A percentile compares a stretch with the other conserved stretches of the same genome.
phyloP scores from a whole-genome alignment of 352 stramenopile genomes.

The Phytophthora sp. region DNA sequence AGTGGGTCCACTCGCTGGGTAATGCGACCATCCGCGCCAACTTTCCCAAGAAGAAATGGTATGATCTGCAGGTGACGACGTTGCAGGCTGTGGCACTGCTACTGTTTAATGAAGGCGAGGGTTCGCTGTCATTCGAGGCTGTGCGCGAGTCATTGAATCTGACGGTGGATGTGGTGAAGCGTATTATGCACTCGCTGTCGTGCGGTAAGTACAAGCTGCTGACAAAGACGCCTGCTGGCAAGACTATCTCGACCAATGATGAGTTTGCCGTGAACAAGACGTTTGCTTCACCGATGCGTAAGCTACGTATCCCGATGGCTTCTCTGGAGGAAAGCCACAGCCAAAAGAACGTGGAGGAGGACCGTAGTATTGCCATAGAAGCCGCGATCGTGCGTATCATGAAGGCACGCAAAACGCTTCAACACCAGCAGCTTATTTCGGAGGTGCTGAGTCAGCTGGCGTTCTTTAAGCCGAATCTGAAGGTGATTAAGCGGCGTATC shows the following conservation, averaged over 20 bases:
- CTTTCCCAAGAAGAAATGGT: slow-evolving; percentile 92
- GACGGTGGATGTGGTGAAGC: slow-evolving; percentile 96
- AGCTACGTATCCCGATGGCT: slow-evolving; percentile 99
- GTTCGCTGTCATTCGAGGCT: slow-evolving; percentile 89
- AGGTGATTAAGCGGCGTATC: slow-evolving; percentile 98
- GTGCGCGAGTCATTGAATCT: slow-evolving; percentile 94
- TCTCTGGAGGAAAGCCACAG: slow-evolving; percentile 98
- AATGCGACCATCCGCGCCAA: slow-evolving; percentile 92
- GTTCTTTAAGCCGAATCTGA: slow-evolving; percentile 98
- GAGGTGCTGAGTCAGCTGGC: slow-evolving; percentile 97
- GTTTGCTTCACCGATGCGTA: slow-evolving; percentile 96
- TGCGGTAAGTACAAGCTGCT: slow-evolving; percentile 99
- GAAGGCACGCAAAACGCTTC: slow-evolving; percentile 98
- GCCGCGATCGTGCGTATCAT: slow-evolving; percentile 99
- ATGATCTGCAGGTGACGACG: slow-evolving; percentile 98
- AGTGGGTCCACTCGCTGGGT: slow-evolving; percentile 97
- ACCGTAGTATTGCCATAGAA: slow-evolving; percentile 98
- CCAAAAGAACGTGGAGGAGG: slow-evolving; percentile 98
- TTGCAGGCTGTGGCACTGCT: slow-evolving; percentile 97
- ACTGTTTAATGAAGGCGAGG: slow-evolving; percentile 93
- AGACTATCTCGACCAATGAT: slow-evolving; percentile 96
- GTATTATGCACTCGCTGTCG: slow-evolving; percentile 97
- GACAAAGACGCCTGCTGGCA: slow-evolving; percentile 92
- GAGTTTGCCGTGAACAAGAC: slow-evolving; percentile 94
- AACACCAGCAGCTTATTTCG: slow-evolving; percentile 98